phyloP scores from a whole-genome alignment of 2,329 filamentous ascomycete species.

The Pleomassaria siparia region DNA sequence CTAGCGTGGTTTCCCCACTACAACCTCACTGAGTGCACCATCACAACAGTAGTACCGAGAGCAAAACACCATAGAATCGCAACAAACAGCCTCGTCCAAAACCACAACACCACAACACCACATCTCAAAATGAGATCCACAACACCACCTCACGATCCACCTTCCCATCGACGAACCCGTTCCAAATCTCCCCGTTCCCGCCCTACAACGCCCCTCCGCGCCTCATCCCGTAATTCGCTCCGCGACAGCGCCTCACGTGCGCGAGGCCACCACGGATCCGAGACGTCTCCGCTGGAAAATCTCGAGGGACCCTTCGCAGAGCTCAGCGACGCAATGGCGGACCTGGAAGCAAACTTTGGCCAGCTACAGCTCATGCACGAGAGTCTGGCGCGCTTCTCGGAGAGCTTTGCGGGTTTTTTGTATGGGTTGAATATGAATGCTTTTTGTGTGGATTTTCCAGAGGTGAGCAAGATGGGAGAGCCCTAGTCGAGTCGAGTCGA shows the following conservation, averaged over 20 bases:
- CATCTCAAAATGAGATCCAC: slow-evolving; percentile 19
- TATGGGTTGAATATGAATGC: slow-evolving; percentile 99
- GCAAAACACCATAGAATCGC: too few relatives aligned
- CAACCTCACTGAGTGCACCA: too few relatives aligned
- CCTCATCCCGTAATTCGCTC: slow-evolving; percentile 85
- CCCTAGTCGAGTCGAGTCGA: too few relatives aligned
- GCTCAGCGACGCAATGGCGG: slow-evolving; percentile 88
- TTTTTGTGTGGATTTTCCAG: slow-evolving; percentile 96
- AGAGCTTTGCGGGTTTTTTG: slow-evolving; percentile 92
- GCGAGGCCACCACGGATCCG: slow-evolving; percentile 51
- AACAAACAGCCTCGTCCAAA: background rate
- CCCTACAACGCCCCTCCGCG: slow-evolving; percentile 88
- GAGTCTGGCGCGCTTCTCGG: slow-evolving; percentile 86
- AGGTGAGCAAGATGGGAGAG: slow-evolving; percentile 68
- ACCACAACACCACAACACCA: background rate
- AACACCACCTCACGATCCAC: slow-evolving; percentile 19
- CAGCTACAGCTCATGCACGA: slow-evolving; percentile 97
- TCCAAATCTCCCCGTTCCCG: slow-evolving; percentile 64
- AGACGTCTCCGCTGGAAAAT: slow-evolving; percentile 70
- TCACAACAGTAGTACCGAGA: too few relatives aligned
- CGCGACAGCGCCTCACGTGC: slow-evolving; percentile 54
- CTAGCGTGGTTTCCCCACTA: too few relatives aligned
- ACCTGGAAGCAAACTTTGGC: slow-evolving; percentile 96
- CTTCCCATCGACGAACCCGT: slow-evolving; percentile 50
- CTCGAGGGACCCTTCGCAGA: slow-evolving; percentile 93